Conservation (phyloP, 2,329 filamentous ascomycete species). For the Xylaria sp. region DNA sequence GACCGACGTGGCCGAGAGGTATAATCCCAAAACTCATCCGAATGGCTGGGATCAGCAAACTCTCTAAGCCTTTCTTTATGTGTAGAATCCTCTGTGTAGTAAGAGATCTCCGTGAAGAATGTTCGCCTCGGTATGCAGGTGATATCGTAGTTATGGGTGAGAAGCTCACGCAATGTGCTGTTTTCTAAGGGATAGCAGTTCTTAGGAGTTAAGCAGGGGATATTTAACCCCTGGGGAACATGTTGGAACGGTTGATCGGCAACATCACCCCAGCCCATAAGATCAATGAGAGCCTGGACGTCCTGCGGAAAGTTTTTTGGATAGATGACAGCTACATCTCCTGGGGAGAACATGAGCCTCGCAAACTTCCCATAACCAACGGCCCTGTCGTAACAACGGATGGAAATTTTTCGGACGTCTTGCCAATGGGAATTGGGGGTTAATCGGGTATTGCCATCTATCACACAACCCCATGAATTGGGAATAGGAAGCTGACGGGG, state of each 20-base stretch:
- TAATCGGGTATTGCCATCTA: slow-evolving; percentile 72
- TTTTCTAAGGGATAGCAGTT: slow-evolving; percentile 45
- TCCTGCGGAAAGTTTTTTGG: slow-evolving; percentile 87
- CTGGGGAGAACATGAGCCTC: slow-evolving; percentile 53
- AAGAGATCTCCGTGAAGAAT: slow-evolving; percentile 80
- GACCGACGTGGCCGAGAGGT: slow-evolving; percentile 87
- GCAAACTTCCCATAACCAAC: no score
- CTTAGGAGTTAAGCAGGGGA: slow-evolving; percentile 30
- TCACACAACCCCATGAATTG: slow-evolving; percentile 57
- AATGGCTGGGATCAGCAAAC: slow-evolving; percentile 77
- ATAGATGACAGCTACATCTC: slow-evolving; percentile 80
- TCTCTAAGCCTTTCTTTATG: slow-evolving; percentile 85
- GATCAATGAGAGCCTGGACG: slow-evolving; percentile 75
- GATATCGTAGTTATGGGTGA: slow-evolving; percentile 86
- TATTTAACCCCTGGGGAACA: slow-evolving; percentile 16
- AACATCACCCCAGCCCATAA: slow-evolving; percentile 78
- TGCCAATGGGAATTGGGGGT: slow-evolving; percentile 86
- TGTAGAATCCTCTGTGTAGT: slow-evolving; percentile 72
- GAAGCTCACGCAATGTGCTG: slow-evolving; percentile 73
- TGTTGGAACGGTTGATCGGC: slow-evolving; percentile 70
- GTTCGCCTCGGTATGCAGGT: slow-evolving; percentile 85
- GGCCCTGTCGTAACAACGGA: slow-evolving; percentile 51
- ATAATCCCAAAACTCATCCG: slow-evolving; percentile 96
- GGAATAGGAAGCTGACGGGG: slow-evolving; percentile 60
- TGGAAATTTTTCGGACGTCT: slow-evolving; percentile 82